Conservation (phyloP, 192 early-diverging fungal species). For the Gryganskiella cystojenkinii region DNA sequence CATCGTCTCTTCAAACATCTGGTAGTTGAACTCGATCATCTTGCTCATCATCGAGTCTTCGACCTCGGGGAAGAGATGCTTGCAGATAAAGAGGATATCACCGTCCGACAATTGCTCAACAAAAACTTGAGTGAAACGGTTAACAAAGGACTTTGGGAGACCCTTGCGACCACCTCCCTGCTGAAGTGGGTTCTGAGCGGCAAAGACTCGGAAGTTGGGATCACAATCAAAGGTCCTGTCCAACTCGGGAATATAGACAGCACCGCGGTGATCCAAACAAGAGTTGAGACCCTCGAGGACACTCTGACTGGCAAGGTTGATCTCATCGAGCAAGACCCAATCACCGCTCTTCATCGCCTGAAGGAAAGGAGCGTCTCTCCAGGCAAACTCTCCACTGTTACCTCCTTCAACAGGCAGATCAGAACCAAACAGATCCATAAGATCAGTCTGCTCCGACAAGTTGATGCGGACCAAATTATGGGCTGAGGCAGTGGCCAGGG, state of each 20-base stretch:
- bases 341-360: slow-evolving; percentile 95
- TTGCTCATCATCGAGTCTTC: slow-evolving; percentile 57
- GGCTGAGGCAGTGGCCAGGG: slow-evolving; percentile 84
- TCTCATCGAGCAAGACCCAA: slow-evolving; percentile 98
- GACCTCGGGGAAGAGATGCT: slow-evolving; percentile 63
- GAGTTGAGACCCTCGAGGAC: slow-evolving; percentile 99
- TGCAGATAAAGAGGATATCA: slow-evolving; percentile 86
- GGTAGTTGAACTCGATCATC: slow-evolving; percentile 87
- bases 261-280: slow-evolving; percentile 96
- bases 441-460: slow-evolving; percentile 97
- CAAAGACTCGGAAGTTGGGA: slow-evolving; percentile 91
- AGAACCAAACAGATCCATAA: slow-evolving; percentile 98
- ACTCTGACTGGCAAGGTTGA: slow-evolving; percentile 98
- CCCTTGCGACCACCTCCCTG: slow-evolving; percentile 99
- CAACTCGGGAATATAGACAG: slow-evolving; percentile 96
- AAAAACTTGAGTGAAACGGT: slow-evolving; percentile 96
- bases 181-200: slow-evolving; percentile 95
- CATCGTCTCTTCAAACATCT: slow-evolving; percentile 90
- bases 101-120: slow-evolving; percentile 81
- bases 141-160: slow-evolving; percentile 96
- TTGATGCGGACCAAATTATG: slow-evolving; percentile 94
- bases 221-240: slow-evolving; percentile 86
- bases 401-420: slow-evolving; percentile 97
- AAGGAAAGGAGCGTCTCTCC: slow-evolving; percentile 98
- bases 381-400: slow-evolving; percentile 87